Percentiles rank a stretch among this genome's conserved stretches.
Conservation (phyloP, 371 early-diverging fungal species). For the Haplosporangium sp. region DNA sequence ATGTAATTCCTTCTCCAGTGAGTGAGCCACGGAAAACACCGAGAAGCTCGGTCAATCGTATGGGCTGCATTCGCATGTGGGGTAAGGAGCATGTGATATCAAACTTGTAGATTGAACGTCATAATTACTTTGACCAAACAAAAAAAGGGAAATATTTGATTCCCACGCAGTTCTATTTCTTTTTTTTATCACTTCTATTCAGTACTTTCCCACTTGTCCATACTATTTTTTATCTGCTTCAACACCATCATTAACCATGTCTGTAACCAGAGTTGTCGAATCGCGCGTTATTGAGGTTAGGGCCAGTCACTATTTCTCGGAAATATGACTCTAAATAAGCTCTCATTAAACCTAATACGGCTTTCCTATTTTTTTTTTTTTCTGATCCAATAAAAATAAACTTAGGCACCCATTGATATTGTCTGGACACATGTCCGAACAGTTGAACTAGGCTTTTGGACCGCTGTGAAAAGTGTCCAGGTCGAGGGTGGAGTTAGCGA, state of each 20-base stretch:
- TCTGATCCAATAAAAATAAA: background rate
- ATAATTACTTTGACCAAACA: background rate
- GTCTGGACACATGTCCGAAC: constrained; percentile 65
- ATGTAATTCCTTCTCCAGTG: background rate
- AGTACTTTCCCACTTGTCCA: background rate
- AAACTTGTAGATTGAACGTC: background rate
- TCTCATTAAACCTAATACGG: background rate
- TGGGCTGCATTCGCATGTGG: constrained; percentile 17
- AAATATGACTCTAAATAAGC: background rate
- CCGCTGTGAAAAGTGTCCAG: constrained; percentile 59
- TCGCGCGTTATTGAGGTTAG: constrained; percentile 61
- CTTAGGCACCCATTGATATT: constrained; percentile 54
- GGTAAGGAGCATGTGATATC: constrained; percentile 21
- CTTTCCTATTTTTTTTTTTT: background rate
- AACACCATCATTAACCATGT: constrained; percentile 25
- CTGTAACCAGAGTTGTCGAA: constrained; percentile 60
- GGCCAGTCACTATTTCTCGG: background rate
- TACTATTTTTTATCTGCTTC: background rate
- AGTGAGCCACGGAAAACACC: constrained; percentile 29
- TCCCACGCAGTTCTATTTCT: constrained; percentile 2
- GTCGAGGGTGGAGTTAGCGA: constrained; percentile 55
- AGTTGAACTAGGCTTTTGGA: constrained; percentile 62
- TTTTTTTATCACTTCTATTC: constrained; percentile 2
- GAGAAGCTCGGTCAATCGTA: constrained; percentile 30
- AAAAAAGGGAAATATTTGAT: background rate